Base-by-base conservation (phyloP, 192 early-diverging fungal genomes). In the Podila epicladia region DNA sequence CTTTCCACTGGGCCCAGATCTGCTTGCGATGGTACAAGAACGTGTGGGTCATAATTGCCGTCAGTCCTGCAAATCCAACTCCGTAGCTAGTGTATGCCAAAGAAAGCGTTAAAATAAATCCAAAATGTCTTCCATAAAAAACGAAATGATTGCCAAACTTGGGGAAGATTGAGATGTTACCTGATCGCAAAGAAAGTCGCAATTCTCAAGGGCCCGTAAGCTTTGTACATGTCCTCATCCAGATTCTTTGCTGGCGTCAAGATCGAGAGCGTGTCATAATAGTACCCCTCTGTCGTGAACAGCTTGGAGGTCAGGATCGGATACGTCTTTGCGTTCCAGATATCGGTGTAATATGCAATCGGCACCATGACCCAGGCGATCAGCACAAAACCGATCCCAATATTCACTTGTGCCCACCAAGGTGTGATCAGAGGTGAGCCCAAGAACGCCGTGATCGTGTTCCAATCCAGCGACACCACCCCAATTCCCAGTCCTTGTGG, bases 381-480 rank as follows among this genome's bases (percentile, higher is more conserved):
- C 0, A 91, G 63, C n/a, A 90, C 80, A 65, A 90, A 89, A 26
- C 91, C 90, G 0, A 83, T 72, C 82, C 90, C 89, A 29, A 90
- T 85, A 69, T 94, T 94, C 63, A 89, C 88, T 4, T 87, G 85
- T 24, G 91, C 89, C 79, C 87, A 89, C 69, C 73, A 85, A 19
- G 82, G 73, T 57, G 71, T 78, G 35, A 78, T 78, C 49, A 86
- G 50, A 15, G 85, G 85, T 26, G 84, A 84, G 0, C 64, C 61
- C 31, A 87, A 73, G 72, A 73, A 89, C 28, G 84, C 71, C 5
- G 80, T 76, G 50, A 78, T 78, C 4, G 84, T 86, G 26, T 80
- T 68, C 94, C 94, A 95, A 84, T 95, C 94, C 35, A 95, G 66
- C 5, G 91, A 82, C 24, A 95, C 83, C 59, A 87, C 88, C 20